Evolutionary conservation across 805 yeast species (phyloP).

Genomic region (Candida ficus): DNA sequence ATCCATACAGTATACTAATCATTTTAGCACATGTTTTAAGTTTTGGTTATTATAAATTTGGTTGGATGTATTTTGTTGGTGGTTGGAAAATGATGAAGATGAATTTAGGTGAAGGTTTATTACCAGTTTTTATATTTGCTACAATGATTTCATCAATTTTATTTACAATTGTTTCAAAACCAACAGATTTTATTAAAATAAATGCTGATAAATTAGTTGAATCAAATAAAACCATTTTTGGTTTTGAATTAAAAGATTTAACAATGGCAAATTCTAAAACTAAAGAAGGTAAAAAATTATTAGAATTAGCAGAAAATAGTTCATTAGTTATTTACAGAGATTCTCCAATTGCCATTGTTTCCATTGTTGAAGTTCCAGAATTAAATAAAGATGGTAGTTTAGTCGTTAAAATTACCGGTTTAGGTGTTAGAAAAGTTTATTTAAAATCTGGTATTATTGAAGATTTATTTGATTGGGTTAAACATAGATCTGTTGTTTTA

Average conservation of each 20-base stretch:
- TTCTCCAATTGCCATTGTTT: conserved; percentile 64
- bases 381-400: conserved; percentile 36
- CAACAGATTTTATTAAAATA: conserved; percentile 44
- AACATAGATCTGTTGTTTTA: conserved; percentile 39
- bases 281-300: conserved; percentile 24
- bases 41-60: conserved; percentile 14
- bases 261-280: conserved; percentile 28
- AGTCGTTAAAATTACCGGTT: conserved; percentile 48
- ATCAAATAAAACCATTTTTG: conserved; percentile 38
- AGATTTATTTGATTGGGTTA: conserved; percentile 60
- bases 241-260: conserved; percentile 45
- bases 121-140: conserved; percentile 33
- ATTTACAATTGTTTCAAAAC: conserved; percentile 33
- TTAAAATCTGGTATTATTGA: conserved; percentile 55
- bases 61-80: conserved; percentile 11
- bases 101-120: conserved; percentile 17
- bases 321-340: conserved; percentile 57
- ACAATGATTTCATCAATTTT: conserved; percentile 34
- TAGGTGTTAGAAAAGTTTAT: conserved; percentile 67
- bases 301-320: conserved; percentile 41
- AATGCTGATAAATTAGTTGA: conserved; percentile 34
- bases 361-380: conserved; percentile 39
- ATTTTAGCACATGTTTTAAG: conserved; percentile 5
- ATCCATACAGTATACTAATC: conserved; percentile 32
- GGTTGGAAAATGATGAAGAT: conserved; percentile 14